Percentiles rank a stretch among this genome's conserved stretches.
These are phyloP conservation scores for Eucalyptus microcorys DNA, from an alignment of 345 rosid species.

Conservation along the genomic window DNA sequence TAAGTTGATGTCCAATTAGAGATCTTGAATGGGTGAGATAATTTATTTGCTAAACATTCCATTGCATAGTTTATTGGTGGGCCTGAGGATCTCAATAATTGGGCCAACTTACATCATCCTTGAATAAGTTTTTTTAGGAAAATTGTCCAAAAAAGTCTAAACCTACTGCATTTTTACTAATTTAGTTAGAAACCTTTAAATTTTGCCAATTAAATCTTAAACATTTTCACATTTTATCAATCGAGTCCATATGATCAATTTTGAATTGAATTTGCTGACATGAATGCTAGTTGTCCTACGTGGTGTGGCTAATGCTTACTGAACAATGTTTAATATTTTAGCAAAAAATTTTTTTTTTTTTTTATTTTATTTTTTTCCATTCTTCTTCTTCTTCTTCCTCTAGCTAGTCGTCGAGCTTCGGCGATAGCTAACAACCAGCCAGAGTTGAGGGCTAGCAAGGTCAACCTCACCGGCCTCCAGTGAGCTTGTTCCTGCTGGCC, in stretches of 20 bases:
- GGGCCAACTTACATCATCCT: neutral
- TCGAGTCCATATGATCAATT: neutral
- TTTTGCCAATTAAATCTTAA: neutral
- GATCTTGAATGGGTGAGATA: neutral
- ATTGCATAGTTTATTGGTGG: neutral
- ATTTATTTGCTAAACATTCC: neutral
- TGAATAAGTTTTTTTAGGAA: neutral
- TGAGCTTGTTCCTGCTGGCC: neutral
- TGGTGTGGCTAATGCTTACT: accelerated
- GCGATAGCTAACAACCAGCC: accelerated
- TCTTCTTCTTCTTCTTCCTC: neutral
- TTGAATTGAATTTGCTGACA: accelerated
- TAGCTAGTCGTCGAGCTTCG: accelerated
- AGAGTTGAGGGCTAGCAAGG: neutral
- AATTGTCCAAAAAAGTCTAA: no score
- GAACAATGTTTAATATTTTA: no score
- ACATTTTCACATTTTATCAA: neutral
- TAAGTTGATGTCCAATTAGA: no score
- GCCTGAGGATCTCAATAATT: neutral
- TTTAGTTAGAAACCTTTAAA: neutral
- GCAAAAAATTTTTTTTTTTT: no score
- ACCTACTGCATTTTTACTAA: neutral
- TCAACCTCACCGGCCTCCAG: accelerated
- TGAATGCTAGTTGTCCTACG: neutral
- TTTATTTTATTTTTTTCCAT: accelerated